A percentile compares a stretch with the other conserved stretches of the same genome.
Conservation (phyloP, 2,329 filamentous ascomycete genomes). For the Phaeosphaeria sp. region DNA sequence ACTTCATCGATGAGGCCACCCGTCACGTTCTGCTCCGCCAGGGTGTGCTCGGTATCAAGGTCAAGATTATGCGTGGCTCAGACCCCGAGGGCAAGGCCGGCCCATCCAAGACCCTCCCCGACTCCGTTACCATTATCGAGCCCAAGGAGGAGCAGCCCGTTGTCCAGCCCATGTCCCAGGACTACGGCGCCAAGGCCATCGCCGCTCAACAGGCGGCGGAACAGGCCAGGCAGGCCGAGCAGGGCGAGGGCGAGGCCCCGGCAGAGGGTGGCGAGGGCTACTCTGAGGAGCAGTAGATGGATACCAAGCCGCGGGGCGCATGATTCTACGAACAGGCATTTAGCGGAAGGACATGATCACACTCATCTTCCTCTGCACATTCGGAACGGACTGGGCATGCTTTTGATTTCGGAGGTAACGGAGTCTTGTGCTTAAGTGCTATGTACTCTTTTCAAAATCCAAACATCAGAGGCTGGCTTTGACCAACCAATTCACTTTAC, state of each 20-base stretch:
- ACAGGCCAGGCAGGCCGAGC: constrained; percentile 64
- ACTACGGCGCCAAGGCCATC: constrained; percentile 94
- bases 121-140: constrained; percentile 99
- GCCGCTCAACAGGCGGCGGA: constrained; percentile 72
- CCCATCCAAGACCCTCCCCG: constrained; percentile 94
- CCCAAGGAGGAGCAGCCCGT: constrained; percentile 99
- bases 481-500: constrained; percentile 19
- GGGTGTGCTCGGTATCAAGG: constrained; percentile 99
- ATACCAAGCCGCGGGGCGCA: constrained; percentile 32
- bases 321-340: constrained; percentile 40
- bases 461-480: constrained; percentile 38
- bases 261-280: constrained; percentile 39
- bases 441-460: constrained; percentile 41
- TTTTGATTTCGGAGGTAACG: constrained; percentile 36
- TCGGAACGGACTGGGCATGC: constrained; percentile 34
- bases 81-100: constrained; percentile 99
- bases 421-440: constrained; percentile 34
- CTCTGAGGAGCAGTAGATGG: constrained; percentile 42
- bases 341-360: constrained; percentile 34
- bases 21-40: constrained; percentile 99
- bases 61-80: constrained; percentile 99
- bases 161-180: constrained; percentile 93
- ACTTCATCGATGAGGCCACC: constrained; percentile 99
- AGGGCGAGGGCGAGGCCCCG: constrained; percentile 60
- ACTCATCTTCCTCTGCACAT: constrained; percentile 41